Base-by-base conservation (phyloP, 2,329 filamentous ascomycete species). In the Cladobotryum protrusum region DNA sequence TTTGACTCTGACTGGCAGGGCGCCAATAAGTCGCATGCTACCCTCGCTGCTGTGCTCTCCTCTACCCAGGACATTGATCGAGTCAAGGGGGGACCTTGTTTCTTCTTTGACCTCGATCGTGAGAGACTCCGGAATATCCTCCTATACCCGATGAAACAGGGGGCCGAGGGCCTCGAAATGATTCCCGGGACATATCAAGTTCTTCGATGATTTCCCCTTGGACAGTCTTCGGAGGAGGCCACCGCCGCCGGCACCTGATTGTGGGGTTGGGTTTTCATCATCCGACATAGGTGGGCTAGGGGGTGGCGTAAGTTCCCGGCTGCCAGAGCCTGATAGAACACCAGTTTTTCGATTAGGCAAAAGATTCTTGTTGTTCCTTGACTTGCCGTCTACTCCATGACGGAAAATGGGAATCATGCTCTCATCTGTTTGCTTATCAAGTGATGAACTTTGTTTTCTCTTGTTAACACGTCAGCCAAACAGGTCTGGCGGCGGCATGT, bases 391-490 rank as follows among this genome's bases (percentile, higher is more conserved):
- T 1, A 96, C 89, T 56, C 95, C 93, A 50, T 89, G 83, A 1
- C 78, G 81, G 66, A 99, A 99, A 54, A 99, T 83, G 0, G 92
- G 89, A 40, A 97, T 93, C 88, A 99, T 95, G 67, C 89, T 83
- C 68, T 99, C 93, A 50, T 97, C 89, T 0, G 93, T 99, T 49
- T 91, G 75, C 52, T 77, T 75, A 65, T 86, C 82, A 50, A 81
- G 59, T 86, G 82, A 57, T 86, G 83, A 2, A 86, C 67, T 66
- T 86, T 96, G 73, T 96, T 96, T n/a, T 24, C 93, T 82, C 72
- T 87, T 93, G 72, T 97, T 96, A 53, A 99, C 78, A 95, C 80
- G 66, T 99, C 92, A 5, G 89, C 89, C 73, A 97, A n/a, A 78
- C 61, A 95, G 74, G 47, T 93, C 87, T 0, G 91, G 86, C 15